Percentiles rank a stretch among this genome's conserved stretches.
Conservation (phyloP, 371 early-diverging fungal species). For the Catenaria anguillulae region DNA sequence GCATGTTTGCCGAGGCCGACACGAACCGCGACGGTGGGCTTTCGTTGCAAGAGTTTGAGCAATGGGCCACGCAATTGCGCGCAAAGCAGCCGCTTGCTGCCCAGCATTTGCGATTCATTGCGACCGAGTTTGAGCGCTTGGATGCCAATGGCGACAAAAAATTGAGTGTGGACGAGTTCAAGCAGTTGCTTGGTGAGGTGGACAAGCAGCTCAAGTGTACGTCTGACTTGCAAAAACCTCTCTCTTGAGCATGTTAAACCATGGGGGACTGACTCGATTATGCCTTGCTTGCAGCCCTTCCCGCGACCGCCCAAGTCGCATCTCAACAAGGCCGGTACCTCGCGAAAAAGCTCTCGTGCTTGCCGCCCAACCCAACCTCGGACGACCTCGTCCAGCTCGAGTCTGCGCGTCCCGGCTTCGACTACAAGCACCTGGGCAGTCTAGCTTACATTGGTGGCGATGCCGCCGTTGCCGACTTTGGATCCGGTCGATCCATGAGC, state of each 20-base stretch:
- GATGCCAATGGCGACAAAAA: constrained; percentile 14
- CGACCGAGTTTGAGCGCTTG: constrained; percentile 12
- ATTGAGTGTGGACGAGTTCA: constrained; percentile 16
- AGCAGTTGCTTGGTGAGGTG: not conserved
- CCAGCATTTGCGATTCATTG: constrained; percentile 10
- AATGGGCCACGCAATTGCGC: constrained; percentile 5
- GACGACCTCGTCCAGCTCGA: too few species aligned
- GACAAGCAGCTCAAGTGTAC: not conserved
- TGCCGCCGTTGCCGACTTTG: too few species aligned
- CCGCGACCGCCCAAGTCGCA: constrained; percentile 12
- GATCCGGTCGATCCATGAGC: too few species aligned
- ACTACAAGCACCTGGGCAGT: not conserved
- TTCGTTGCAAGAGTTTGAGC: constrained; percentile 11
- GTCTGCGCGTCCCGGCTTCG: too few species aligned
- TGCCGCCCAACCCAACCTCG: not conserved
- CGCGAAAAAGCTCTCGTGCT: not conserved
- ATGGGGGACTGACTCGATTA: too few species aligned
- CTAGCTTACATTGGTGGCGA: not conserved
- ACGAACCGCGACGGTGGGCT: constrained; percentile 9
- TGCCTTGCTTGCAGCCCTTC: too few species aligned
- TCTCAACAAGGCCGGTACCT: constrained; percentile 10
- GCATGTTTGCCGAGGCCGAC: not conserved
- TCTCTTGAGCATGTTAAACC: too few species aligned
- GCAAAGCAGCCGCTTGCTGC: constrained; percentile 14
- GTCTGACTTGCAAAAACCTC: too few species aligned